These are phyloP conservation scores for Eragrostis nindensis DNA, from an alignment of 176 grass and related monocot genomes.

Conservation along the genomic window DNA sequence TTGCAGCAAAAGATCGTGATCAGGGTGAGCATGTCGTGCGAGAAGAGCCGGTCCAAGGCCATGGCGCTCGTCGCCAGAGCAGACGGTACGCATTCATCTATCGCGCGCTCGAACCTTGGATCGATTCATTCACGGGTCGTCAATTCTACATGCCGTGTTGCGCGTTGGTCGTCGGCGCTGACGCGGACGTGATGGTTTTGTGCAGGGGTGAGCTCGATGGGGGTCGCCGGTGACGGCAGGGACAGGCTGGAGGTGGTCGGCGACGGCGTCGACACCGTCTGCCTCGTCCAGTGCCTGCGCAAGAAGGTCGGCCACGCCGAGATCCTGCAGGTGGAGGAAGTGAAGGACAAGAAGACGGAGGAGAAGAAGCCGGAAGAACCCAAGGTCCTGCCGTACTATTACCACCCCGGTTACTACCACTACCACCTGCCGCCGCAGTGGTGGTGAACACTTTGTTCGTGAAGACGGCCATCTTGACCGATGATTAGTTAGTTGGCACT, in stretches of 20 bases:
- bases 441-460: too few relatives aligned
- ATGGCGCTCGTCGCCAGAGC: conserved; percentile 44
- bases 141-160: too few relatives aligned
- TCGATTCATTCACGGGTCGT: too few relatives aligned
- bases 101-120: too few relatives aligned
- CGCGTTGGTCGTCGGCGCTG: too few relatives aligned
- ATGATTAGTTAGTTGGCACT: too few relatives aligned
- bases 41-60: conserved; percentile 39
- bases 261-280: conserved; percentile 42
- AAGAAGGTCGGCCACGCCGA: conserved; percentile 56
- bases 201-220: conserved; percentile 50
- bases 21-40: conserved; percentile 35
- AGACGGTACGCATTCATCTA: conserved; percentile 26
- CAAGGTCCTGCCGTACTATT: background rate
- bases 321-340: conserved; percentile 56
- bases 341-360: conserved; percentile 28
- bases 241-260: conserved; percentile 59
- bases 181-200: too few relatives aligned
- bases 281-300: conserved; percentile 37
- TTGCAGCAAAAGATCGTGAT: conserved; percentile 56
- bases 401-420: background rate
- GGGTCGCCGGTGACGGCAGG: conserved; percentile 46
- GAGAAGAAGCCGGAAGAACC: conserved; percentile 5
- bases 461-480: too few relatives aligned
- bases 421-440: background rate